Base-by-base conservation (phyloP, 2,329 filamentous ascomycete genomes). In the Zymoseptoria pseudotritici region DNA sequence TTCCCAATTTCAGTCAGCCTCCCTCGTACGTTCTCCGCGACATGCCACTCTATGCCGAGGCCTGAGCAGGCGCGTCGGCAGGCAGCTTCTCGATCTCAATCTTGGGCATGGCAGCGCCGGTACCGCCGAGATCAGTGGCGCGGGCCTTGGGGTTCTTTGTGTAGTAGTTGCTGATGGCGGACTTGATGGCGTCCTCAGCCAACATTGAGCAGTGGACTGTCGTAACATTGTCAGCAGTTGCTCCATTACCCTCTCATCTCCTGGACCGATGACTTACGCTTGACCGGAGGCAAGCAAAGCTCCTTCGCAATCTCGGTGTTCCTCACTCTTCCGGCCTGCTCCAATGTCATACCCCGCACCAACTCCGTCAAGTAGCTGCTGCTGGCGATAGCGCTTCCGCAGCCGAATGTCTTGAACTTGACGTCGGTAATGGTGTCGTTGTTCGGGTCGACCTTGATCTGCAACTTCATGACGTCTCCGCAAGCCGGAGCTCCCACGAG, bases 261-360 rank as follows among this genome's bases (percentile, higher is more conserved):
- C 50, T 46, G n/a, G 36, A 29, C 1, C 13, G 36, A 46, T 46
- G 4, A 85, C 87, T 77, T 79, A 91, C 89, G 77, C 80, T 95
- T 96, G 55, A 96, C 90, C 63, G 91, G 90, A 42, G 90, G 91
- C 71, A 94, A 77, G 72, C 90, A 94, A 59, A 97, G 81, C 79
- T 99, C 95, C 81, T 96, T 95, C 46, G 94, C 94, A 73, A 99
- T 99, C 78, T 99, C 92, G 3, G 93, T 96, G 78, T 99, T 99
- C 80, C 91, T 88, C 70, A 99, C 90, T 78, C 89, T 88, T 58
- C 87, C 86, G 36, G 95, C 94, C 75, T 99, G 91, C 70, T 99
- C 94, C 66, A 99, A 78, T 13, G 88, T 96, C 93, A 97, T 99
- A 62, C 94, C 94, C 65, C 91, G 85, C 64, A 99, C 92, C 61